These are phyloP conservation scores for Skeletonema menzelii DNA, from an alignment of 108 stramenopile species.

Conservation along the genomic window DNA sequence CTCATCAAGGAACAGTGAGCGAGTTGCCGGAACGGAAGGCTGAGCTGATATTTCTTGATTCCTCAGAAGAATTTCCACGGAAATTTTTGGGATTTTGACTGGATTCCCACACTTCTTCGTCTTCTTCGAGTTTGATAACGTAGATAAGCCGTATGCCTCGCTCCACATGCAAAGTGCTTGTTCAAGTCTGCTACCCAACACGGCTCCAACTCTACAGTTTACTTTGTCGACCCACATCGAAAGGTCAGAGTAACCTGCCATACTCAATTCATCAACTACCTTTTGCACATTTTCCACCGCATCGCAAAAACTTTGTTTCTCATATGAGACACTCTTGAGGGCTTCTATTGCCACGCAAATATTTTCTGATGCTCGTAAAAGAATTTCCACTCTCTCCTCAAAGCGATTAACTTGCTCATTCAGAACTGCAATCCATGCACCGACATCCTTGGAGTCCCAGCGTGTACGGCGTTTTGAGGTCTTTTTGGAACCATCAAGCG, in stretches of 20 bases:
- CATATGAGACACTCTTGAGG: conserved; percentile 65
- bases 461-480: conserved; percentile 74
- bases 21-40: conserved; percentile 70
- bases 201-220: conserved; percentile 61
- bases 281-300: conserved; percentile 86
- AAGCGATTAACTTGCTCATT: conserved; percentile 84
- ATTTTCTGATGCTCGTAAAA: conserved; percentile 69
- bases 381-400: conserved; percentile 83
- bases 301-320: conserved; percentile 49
- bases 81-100: conserved; percentile 55
- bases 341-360: conserved; percentile 58
- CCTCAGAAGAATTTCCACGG: conserved; percentile 75
- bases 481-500: conserved; percentile 57
- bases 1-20: conserved; percentile 70
- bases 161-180: conserved; percentile 73
- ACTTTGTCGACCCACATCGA: conserved; percentile 72
- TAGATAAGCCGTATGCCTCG: conserved; percentile 10
- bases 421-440: conserved; percentile 84
- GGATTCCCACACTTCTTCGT: conserved; percentile 19
- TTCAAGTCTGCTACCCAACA: conserved; percentile 68
- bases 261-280: conserved; percentile 87
- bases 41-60: conserved; percentile 86
- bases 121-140: not conserved
- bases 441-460: conserved; percentile 80
- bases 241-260: conserved; percentile 80